Conservation (phyloP, 495 filamentous ascomycete genomes). For the Diplogelasinospora grovesii region DNA sequence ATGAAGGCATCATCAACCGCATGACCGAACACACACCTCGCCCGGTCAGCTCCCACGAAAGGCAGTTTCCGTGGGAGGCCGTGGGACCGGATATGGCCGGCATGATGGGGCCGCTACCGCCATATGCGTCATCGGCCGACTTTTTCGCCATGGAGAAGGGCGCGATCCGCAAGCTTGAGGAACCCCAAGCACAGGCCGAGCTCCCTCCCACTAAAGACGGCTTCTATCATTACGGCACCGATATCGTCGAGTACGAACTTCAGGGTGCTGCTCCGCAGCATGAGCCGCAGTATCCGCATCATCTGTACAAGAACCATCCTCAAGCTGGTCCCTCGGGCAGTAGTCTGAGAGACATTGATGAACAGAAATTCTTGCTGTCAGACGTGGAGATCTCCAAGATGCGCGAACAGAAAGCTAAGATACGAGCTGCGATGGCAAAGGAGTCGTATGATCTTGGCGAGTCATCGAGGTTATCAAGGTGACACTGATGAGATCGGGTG, state of each 20-base stretch:
- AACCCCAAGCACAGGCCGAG: conserved; percentile 24
- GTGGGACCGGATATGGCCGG: conserved; percentile 13
- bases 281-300: conserved; percentile 19
- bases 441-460: conserved; percentile 11
- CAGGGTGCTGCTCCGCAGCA: conserved; percentile 18
- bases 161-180: conserved; percentile 23
- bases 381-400: conserved; percentile 18
- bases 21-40: conserved; percentile 1
- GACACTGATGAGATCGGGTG: conserved; percentile 4
- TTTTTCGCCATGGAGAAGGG: conserved; percentile 27
- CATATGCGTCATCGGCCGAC: conserved; percentile 24
- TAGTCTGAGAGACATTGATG: conserved; percentile 19
- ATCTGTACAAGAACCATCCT: conserved; percentile 10
- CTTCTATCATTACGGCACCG: conserved; percentile 18
- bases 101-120: conserved; percentile 21
- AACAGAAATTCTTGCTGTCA: conserved; percentile 26
- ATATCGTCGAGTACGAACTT: conserved; percentile 25
- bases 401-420: conserved; percentile 17
- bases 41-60: conserved; percentile 2
- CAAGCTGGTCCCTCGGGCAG: conserved; percentile 8
- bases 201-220: conserved; percentile 32
- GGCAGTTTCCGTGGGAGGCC: conserved; percentile 17
- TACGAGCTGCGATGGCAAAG: conserved; percentile 3
- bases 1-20: conserved; percentile 20
- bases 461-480: conserved; percentile 1